Base-by-base conservation (phyloP, 768 basidiomycete genomes). In the Pisolithus tinctorius region DNA sequence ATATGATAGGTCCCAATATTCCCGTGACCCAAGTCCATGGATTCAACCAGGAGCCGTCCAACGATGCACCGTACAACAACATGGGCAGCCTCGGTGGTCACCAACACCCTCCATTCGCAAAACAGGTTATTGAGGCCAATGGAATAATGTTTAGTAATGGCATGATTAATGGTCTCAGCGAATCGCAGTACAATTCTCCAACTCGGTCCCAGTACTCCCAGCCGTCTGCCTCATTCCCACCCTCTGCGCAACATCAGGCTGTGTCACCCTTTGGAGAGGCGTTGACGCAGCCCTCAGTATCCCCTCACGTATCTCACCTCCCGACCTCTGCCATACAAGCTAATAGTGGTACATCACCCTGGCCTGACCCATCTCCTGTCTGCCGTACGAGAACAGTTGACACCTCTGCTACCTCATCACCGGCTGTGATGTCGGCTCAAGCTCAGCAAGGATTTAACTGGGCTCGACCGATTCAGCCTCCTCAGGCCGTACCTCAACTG, bases 381-480 rank as follows among this genome's bases (percentile, higher is more conserved):
- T 53, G 48, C 25, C 53, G 45, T 44, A 39, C 39, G 16, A 50
- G 48, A 29, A 42, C 64, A 23, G 53, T 57, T 27, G 64, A 67
- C 27, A 37, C 57, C 17, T 49, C 66, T 39, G 36, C 43, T 26
- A 41, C 29, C 20, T 40, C 57, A 45, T 57, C 59, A 16, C 67
- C 68, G 1, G 47, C 57, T 11, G 48, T 50, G 50, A 57, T 57
- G 31, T 58, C 63, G 20, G 51, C 63, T 48, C 58, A 50, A 44
- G 45, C 60, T 16, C 60, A 63, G 7, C 69, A 69, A 44, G 51
- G 58, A 25, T 64, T 70, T 3, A 72, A 72, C 36, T 74, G 78
- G 79, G 66, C 59, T 43, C 63, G 62, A 42, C 37, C 66, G 4
- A 36, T 25, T 34, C 38, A 60, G 47, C 47, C 63, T 34, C 14